Base-by-base conservation (phyloP, 2,329 filamentous ascomycete genomes). In the Endoconidiophora polonica region DNA sequence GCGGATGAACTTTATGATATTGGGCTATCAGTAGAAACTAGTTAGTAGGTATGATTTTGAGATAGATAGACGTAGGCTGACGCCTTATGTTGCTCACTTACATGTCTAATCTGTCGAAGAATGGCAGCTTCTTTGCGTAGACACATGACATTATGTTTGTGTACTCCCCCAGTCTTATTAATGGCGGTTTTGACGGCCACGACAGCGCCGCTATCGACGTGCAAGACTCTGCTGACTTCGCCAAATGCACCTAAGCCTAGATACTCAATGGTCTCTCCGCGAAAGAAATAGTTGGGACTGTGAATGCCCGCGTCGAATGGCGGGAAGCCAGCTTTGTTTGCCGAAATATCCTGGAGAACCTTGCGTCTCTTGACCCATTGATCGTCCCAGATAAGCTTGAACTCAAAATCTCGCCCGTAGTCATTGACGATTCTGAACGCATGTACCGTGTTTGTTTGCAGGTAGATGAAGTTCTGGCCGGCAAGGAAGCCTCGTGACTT, bases 1-100 rank as follows among this genome's bases (percentile, higher is more conserved):
- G 9, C 47, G 47, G 14, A 49, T 49, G 18, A 49, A 49, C 33
- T 49, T 33, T 5, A 49, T 44, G 20, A 49, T 43, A 5, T 23
- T 49, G 40, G 47, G 29, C 47, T 49, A 16, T 12, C 12, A 33
- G 29, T 33, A 33, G 7, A 12, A 3, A 10, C 29, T 33, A 22
- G 4, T 38, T 41, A 29, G 37, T 42, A 26, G 38, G 16, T 41
- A 20, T 42, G 10, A 12, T 16, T n/a, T 9, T 40, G 2, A 14
- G 23, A 10, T 18, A 20, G 2, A 5, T 18, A 24, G 18, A 33
- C 20, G 12, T 18, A 16, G 12, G 12, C 9, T 22, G 3, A 10
- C 1, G n/a, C 36, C 16, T 3, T 7, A 2, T 3, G 10, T 26
- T 9, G 16, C 18, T 5, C n/a, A 48, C 47, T 44, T 49, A 49